A percentile compares a stretch with the other conserved stretches of the same genome.
Evolutionary conservation across 805 yeast genomes (phyloP).

Genomic region (Saccharomyces kudriavzevii): DNA sequence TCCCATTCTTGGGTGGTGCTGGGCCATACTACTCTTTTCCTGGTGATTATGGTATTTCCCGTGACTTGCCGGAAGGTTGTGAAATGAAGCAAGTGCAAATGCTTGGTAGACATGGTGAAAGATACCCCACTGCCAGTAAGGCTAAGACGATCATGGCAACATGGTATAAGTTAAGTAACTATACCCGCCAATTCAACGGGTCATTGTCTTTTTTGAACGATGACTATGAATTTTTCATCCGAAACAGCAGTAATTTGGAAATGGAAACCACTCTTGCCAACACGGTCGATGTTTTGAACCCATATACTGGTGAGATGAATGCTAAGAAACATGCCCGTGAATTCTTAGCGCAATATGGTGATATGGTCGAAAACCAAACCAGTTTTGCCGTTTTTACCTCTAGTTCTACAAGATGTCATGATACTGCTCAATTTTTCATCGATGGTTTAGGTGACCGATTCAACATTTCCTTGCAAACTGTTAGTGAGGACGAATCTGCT

Average conservation of each 20-base stretch:
- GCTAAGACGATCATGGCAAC: slow-evolving; percentile 31
- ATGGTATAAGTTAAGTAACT: slow-evolving; percentile 12
- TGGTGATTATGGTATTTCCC: slow-evolving; percentile 45
- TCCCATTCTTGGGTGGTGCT: slow-evolving; percentile 45
- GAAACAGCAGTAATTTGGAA: background rate
- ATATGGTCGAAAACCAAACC: slow-evolving; percentile 33
- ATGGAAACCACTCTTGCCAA: slow-evolving; percentile 30
- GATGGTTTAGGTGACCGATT: slow-evolving; percentile 7
- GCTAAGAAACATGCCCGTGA: slow-evolving; percentile 38
- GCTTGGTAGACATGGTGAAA: slow-evolving; percentile 71
- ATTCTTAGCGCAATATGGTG: slow-evolving; percentile 37
- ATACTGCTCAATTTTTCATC: slow-evolving; percentile 35
- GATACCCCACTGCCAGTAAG: slow-evolving; percentile 51
- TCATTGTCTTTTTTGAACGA: slow-evolving; percentile 47
- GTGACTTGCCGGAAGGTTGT: slow-evolving; percentile 43
- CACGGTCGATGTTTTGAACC: slow-evolving; percentile 18
- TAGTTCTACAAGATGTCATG: slow-evolving; percentile 41
- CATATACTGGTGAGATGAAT: slow-evolving; percentile 40
- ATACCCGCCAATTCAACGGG: slow-evolving; percentile 36
- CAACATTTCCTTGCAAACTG: slow-evolving; percentile 29
- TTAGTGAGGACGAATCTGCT: slow-evolving; percentile 35
- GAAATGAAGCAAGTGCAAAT: slow-evolving; percentile 59
- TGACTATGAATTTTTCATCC: slow-evolving; percentile 37
- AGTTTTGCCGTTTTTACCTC: slow-evolving; percentile 40
- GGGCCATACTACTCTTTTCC: slow-evolving; percentile 47